Conservation (phyloP, 257 asterid genomes). For the Vinca minor region DNA sequence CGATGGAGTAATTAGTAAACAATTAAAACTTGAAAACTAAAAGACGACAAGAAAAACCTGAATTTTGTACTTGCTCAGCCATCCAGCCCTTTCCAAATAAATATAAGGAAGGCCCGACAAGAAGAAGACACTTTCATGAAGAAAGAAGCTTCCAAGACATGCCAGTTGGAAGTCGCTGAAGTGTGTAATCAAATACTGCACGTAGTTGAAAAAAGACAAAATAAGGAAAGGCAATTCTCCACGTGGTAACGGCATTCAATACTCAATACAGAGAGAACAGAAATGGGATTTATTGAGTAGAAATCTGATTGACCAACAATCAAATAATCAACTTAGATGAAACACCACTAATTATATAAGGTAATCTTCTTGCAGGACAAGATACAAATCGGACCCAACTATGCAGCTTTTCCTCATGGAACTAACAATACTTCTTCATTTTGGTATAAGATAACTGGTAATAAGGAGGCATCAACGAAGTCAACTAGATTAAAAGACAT, state of each 20-base stretch:
- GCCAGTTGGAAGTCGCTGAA: slow-evolving; percentile 89
- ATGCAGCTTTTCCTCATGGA: background rate
- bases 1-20: slow-evolving; percentile 9
- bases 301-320: background rate
- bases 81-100: slow-evolving; percentile 82
- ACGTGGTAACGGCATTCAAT: background rate
- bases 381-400: too few relatives aligned
- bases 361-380: background rate
- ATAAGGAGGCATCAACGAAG: background rate
- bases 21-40: background rate
- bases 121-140: slow-evolving; percentile 91
- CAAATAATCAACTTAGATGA: background rate
- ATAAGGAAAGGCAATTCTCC: slow-evolving; percentile 2
- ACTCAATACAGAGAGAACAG: background rate
- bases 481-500: background rate
- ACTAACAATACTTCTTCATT: background rate
- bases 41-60: slow-evolving; percentile 50
- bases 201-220: slow-evolving; percentile 14
- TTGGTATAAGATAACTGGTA: background rate
- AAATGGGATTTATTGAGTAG: background rate
- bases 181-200: slow-evolving; percentile 77
- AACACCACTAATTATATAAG: background rate
- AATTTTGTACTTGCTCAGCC: slow-evolving; percentile 93
- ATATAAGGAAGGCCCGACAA: slow-evolving; percentile 91
- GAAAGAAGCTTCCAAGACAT: slow-evolving; percentile 87